Evolutionary conservation across 2,329 filamentous ascomycete species (phyloP).

Genomic region (Cercospora janseana): DNA sequence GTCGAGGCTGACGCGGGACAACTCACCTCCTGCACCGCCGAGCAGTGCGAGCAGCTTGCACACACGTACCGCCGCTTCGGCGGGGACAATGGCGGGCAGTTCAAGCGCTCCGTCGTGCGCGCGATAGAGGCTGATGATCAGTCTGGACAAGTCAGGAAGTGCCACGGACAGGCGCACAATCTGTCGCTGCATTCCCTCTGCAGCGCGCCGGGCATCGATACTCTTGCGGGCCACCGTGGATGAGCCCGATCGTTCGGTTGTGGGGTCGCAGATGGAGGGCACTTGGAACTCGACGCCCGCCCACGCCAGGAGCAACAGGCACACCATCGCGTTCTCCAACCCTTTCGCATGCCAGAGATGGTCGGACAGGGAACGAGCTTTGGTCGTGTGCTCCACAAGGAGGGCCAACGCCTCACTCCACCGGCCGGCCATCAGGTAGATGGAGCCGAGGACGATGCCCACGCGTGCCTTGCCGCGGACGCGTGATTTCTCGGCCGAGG

Average conservation of each 20-base stretch:
- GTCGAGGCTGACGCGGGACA: conserved; percentile 41
- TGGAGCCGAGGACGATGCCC: conserved; percentile 74
- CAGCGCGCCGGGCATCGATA: conserved; percentile 26
- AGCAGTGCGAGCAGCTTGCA: conserved; percentile 67
- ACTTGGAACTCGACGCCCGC: conserved; percentile 78
- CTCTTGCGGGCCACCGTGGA: conserved; percentile 29
- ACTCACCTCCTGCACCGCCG: conserved; percentile 62
- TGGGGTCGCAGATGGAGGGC: conserved; percentile 39
- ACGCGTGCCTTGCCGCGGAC: conserved; percentile 78
- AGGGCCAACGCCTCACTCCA: conserved; percentile 87
- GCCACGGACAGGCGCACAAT: conserved; percentile 54
- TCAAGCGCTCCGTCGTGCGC: conserved; percentile 60
- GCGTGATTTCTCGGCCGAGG: conserved; percentile 59
- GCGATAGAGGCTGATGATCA: conserved; percentile 72
- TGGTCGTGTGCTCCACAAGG: conserved; percentile 73
- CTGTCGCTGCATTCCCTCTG: conserved; percentile 33
- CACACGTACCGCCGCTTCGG: conserved; percentile 71
- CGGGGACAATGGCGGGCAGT: conserved; percentile 67
- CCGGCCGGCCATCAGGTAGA: conserved; percentile 84
- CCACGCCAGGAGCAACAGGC: conserved; percentile 81
- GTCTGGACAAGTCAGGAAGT: conserved; percentile 71
- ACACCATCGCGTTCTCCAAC: conserved; percentile 80
- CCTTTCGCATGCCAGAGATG: conserved; percentile 98
- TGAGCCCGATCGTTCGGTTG: conserved; percentile 30
- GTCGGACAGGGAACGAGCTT: conserved; percentile 77